Conservation (phyloP, 352 stramenopile genomes). For the Pythium volutum region DNA sequence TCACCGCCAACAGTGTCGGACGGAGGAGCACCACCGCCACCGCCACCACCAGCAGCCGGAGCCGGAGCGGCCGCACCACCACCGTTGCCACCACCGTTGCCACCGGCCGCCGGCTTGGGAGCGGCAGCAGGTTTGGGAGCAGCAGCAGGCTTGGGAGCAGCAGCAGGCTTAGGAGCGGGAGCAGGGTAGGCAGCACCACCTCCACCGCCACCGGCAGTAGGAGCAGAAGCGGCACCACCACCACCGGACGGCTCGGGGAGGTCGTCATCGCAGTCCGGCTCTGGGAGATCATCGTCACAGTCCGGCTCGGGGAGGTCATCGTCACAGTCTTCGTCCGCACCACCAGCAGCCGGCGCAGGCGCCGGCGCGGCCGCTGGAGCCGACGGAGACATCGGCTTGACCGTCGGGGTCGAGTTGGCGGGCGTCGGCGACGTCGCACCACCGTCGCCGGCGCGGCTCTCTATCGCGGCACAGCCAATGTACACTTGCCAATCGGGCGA, state of each 20-base stretch:
- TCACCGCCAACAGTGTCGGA: not conserved
- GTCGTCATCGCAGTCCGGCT: not conserved
- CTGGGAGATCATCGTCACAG: slow-evolving; percentile 3
- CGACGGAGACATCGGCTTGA: slow-evolving; percentile 2
- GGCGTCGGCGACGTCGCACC: slow-evolving; percentile 1
- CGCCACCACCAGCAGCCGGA: not conserved
- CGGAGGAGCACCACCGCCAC: not conserved
- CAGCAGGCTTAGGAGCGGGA: too few relatives aligned
- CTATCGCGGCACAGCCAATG: slow-evolving; percentile 28
- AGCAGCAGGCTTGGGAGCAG: too few relatives aligned
- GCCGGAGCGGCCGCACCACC: not conserved
- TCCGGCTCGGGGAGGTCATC: slow-evolving; percentile 5
- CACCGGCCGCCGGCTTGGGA: too few relatives aligned
- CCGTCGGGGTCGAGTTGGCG: not conserved
- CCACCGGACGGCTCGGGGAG: too few relatives aligned
- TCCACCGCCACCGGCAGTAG: too few relatives aligned
- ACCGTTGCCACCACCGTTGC: slow-evolving; percentile 2
- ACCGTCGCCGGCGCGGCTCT: slow-evolving; percentile 13
- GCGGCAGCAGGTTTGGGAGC: too few relatives aligned
- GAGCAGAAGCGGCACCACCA: too few relatives aligned
- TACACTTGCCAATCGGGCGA: slow-evolving; percentile 30
- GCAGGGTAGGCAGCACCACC: too few relatives aligned
- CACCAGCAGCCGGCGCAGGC: not conserved
- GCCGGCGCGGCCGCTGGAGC: not conserved
- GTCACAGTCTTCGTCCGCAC: slow-evolving; percentile 1